These are phyloP conservation scores for Venturiaceae sp. DNA, from an alignment of 2,329 filamentous ascomycete species.

Conservation along the genomic window DNA sequence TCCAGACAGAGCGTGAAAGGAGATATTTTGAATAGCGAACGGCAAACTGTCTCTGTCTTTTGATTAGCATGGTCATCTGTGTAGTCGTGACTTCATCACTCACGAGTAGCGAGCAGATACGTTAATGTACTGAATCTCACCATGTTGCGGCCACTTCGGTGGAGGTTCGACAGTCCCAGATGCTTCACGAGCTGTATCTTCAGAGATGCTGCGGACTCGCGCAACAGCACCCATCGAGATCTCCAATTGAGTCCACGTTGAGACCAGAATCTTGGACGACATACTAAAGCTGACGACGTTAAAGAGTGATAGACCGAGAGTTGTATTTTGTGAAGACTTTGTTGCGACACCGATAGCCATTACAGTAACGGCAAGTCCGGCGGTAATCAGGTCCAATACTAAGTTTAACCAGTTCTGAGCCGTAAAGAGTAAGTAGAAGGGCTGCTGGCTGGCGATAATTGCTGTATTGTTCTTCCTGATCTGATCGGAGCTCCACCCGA, in stretches of 20 bases:
- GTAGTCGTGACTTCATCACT: not conserved
- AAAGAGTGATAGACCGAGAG: constrained; percentile 42
- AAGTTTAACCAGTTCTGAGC: constrained; percentile 35
- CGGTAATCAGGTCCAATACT: constrained; percentile 30
- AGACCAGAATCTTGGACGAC: constrained; percentile 38
- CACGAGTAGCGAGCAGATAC: not conserved
- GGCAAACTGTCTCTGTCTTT: not conserved
- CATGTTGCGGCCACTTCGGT: not conserved
- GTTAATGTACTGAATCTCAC: not conserved
- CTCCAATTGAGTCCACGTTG: constrained; percentile 47
- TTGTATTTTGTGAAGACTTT: constrained; percentile 26
- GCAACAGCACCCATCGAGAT: constrained; percentile 48
- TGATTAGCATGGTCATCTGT: not conserved
- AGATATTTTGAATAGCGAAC: constrained; percentile 34
- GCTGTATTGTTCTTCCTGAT: constrained; percentile 35
- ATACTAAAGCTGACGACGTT: constrained; percentile 45
- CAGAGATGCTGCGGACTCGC: constrained; percentile 42
- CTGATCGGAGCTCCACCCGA: constrained; percentile 40
- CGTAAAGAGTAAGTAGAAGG: constrained; percentile 35
- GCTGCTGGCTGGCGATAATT: constrained; percentile 30
- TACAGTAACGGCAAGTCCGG: constrained; percentile 27
- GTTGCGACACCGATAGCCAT: constrained; percentile 22
- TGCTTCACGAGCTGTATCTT: constrained; percentile 35
- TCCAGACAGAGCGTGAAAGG: constrained; percentile 33
- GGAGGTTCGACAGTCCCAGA: not conserved